Percentiles rank a stretch among this genome's conserved stretches.
These are phyloP conservation scores for Cicer pinnatifidum DNA, from an alignment of 306 rosid genomes.

Conservation along the genomic window DNA sequence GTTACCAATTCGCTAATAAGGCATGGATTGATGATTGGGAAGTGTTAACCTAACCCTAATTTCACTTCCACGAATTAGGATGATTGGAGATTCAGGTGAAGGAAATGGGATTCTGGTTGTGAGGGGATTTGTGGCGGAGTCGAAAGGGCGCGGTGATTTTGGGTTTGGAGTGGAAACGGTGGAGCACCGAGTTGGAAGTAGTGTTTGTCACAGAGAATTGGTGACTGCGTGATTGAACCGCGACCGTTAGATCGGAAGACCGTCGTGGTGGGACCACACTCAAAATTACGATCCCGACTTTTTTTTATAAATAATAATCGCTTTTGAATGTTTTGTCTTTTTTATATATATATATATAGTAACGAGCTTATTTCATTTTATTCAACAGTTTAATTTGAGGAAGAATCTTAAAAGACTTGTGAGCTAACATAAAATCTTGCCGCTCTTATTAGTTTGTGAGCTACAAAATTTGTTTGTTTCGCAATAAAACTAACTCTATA, in stretches of 20 bases:
- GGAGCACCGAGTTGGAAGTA: slow-evolving; percentile 39
- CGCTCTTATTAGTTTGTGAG: too few species aligned
- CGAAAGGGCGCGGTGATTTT: slow-evolving; percentile 32
- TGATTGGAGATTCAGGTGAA: slow-evolving; percentile 9
- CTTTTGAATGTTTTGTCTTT: too few species aligned
- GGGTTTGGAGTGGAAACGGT: slow-evolving; percentile 34
- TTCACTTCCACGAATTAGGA: slow-evolving; percentile 7
- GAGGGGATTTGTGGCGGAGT: neutral
- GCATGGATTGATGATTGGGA: slow-evolving; percentile 38
- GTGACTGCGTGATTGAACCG: slow-evolving; percentile 40
- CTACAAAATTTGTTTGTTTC: too few species aligned
- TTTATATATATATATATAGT: too few species aligned
- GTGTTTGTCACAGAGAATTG: slow-evolving; percentile 28
- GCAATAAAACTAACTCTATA: too few species aligned
- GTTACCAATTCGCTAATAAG: slow-evolving; percentile 10
- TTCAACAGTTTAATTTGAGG: too few species aligned
- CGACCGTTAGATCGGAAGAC: neutral
- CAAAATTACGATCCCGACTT: too few species aligned
- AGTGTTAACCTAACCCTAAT: slow-evolving; percentile 50
- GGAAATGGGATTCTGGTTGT: slow-evolving; percentile 21
- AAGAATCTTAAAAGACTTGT: too few species aligned
- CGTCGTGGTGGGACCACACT: neutral
- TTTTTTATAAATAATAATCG: too few species aligned
- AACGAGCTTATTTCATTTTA: too few species aligned
- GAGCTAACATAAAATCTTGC: too few species aligned